Percentiles rank a stretch among this genome's conserved stretches.
Conservation (phyloP, 345 rosid species). For the Dipteronia dyeriana region DNA sequence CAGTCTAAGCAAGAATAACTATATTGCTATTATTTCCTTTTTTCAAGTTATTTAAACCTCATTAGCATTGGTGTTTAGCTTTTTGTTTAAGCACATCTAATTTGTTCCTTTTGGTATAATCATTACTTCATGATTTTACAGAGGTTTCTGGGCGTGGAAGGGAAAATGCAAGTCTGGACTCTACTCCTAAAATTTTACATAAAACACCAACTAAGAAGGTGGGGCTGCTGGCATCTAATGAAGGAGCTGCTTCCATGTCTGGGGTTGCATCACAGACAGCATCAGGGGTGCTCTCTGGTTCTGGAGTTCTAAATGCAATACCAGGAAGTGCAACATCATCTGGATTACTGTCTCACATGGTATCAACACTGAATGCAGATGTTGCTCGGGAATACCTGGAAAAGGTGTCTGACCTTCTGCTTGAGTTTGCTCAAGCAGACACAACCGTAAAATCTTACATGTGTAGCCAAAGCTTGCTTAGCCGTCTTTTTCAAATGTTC, state of each 20-base stretch:
- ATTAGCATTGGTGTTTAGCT: background rate
- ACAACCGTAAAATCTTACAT: constrained; percentile 84
- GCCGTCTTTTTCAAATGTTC: constrained; percentile 93
- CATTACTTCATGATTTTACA: constrained; percentile 39
- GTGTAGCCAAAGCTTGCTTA: constrained; percentile 94
- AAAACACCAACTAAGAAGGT: constrained; percentile 68
- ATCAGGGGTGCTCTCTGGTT: constrained; percentile 95
- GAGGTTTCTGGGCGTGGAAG: constrained; percentile 86
- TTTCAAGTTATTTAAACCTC: background rate
- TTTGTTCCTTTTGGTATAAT: constrained; percentile 5
- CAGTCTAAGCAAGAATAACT: background rate
- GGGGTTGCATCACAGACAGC: constrained; percentile 91
- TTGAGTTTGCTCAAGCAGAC: constrained; percentile 97
- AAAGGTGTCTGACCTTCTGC: constrained; percentile 95
- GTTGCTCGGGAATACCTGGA: constrained; percentile 92
- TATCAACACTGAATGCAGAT: constrained; percentile 86
- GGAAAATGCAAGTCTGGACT: constrained; percentile 74
- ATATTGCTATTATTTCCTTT: background rate
- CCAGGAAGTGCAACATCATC: constrained; percentile 97
- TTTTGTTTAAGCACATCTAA: constrained; percentile 7
- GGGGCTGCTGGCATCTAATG: constrained; percentile 47
- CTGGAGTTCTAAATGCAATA: constrained; percentile 96
- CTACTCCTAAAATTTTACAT: constrained; percentile 55
- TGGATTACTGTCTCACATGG: constrained; percentile 89
- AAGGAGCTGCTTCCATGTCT: constrained; percentile 73